These are phyloP conservation scores for Cucumis variabilis DNA, from an alignment of 331 rosid species.

Conservation along the genomic window DNA sequence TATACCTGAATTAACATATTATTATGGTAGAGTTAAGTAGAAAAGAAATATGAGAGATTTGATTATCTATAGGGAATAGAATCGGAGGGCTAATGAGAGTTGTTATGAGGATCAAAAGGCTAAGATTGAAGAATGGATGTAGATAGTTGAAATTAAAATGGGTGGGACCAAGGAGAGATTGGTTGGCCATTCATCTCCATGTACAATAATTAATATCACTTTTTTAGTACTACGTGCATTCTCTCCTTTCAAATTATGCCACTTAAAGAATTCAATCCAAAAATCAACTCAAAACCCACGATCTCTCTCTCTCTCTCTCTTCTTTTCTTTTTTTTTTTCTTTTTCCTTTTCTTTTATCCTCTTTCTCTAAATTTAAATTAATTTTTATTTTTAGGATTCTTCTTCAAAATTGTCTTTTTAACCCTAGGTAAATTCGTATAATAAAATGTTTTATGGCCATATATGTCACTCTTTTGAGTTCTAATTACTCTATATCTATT, in stretches of 20 bases:
- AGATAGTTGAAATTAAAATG: background rate
- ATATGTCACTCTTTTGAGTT: no score
- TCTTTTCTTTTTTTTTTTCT: no score
- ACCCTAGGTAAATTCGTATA: background rate
- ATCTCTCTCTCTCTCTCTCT: no score
- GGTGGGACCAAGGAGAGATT: conserved; percentile 11
- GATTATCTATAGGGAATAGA: background rate
- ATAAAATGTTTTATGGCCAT: no score
- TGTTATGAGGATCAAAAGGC: background rate
- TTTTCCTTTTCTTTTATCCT: background rate
- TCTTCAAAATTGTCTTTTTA: background rate
- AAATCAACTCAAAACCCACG: conserved; percentile 25
- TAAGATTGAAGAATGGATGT: conserved; percentile 17
- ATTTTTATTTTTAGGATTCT: background rate
- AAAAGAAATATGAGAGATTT: background rate
- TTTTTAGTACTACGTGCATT: conserved; percentile 20
- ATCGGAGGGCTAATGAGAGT: background rate
- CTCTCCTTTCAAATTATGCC: conserved; percentile 26
- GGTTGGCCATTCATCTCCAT: conserved; percentile 35
- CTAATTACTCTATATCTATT: no score
- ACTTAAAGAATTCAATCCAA: conserved; percentile 4
- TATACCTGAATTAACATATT: no score
- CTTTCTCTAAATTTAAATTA: background rate
- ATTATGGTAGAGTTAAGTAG: no score
- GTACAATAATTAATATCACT: background rate